phyloP scores from a whole-genome alignment of 495 filamentous ascomycete species.

The Friedmanniomyces simplex region DNA sequence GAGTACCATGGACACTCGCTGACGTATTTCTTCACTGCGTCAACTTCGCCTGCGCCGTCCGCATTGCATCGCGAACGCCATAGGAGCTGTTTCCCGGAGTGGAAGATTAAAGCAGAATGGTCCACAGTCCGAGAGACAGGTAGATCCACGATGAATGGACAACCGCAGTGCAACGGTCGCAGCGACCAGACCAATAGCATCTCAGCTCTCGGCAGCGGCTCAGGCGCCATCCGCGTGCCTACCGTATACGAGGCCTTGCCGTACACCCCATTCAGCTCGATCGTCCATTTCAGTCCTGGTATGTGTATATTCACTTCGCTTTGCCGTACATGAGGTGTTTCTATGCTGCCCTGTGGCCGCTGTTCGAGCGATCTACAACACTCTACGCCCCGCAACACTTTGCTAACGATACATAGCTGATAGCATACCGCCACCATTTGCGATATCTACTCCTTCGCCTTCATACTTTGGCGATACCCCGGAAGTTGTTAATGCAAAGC shows the following conservation, averaged over 20 bases:
- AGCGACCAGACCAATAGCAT: neutral
- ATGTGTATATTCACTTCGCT: constrained; percentile 22
- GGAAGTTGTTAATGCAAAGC: constrained; percentile 21
- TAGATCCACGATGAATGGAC: constrained; percentile 6
- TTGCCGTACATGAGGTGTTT: neutral
- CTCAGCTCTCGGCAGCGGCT: neutral
- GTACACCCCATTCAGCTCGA: constrained; percentile 82
- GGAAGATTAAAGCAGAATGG: neutral
- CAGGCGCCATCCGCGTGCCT: constrained; percentile 32
- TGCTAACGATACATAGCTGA: neutral
- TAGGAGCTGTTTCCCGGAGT: neutral
- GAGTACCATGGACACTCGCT: neutral
- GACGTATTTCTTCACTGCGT: neutral
- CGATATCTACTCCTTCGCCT: constrained; percentile 32
- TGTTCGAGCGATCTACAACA: neutral
- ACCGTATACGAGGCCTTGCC: constrained; percentile 77
- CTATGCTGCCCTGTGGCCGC: neutral
- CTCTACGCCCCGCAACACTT: neutral
- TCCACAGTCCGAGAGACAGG: neutral
- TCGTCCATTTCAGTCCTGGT: constrained; percentile 82
- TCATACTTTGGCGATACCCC: constrained; percentile 33
- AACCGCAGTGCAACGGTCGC: neutral
- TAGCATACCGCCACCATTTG: constrained; percentile 58
- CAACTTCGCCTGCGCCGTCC: neutral
- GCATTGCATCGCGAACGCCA: neutral